phyloP scores from a whole-genome alignment of 2,329 filamentous ascomycete genomes.

The Elsinoe fawcettii region DNA sequence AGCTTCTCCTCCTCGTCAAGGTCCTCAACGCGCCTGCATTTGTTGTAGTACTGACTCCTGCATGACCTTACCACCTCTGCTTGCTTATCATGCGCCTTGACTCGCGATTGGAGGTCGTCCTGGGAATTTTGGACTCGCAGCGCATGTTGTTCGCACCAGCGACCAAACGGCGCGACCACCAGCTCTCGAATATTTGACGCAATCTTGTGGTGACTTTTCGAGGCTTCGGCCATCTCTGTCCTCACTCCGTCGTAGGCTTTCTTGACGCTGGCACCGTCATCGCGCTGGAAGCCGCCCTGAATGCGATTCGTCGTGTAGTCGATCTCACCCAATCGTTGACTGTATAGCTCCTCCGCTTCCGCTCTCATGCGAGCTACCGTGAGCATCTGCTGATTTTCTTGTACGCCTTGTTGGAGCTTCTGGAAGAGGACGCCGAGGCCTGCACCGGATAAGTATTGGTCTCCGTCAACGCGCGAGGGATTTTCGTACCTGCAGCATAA shows the following conservation, averaged over 20 bases:
- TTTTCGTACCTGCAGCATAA: conserved; percentile 15
- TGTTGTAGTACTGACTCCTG: conserved; percentile 96
- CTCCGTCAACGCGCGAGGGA: conserved; percentile 17
- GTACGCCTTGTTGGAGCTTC: conserved; percentile 92
- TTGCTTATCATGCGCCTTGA: conserved; percentile 90
- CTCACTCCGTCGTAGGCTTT: conserved; percentile 96
- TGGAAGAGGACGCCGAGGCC: conserved; percentile 86
- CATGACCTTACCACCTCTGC: conserved; percentile 86
- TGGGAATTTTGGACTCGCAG: conserved; percentile 85
- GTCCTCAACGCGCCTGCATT: conserved; percentile 91
- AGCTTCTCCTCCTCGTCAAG: conserved; percentile 98
- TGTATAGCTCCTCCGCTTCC: conserved; percentile 88
- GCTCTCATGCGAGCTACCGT: conserved; percentile 89
- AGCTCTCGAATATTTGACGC: conserved; percentile 93
- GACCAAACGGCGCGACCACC: conserved; percentile 85
- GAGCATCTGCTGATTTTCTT: conserved; percentile 90
- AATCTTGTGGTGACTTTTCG: conserved; percentile 88
- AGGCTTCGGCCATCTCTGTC: conserved; percentile 82
- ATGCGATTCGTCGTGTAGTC: conserved; percentile 74
- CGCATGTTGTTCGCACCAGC: conserved; percentile 95
- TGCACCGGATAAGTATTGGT: conserved; percentile 21
- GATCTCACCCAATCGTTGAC: conserved; percentile 72
- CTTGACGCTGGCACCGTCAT: conserved; percentile 90
- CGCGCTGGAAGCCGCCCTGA: conserved; percentile 72
- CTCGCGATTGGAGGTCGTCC: conserved; percentile 81